phyloP scores from a whole-genome alignment of 805 yeast species.

The Hanseniaspora taiwanica region DNA sequence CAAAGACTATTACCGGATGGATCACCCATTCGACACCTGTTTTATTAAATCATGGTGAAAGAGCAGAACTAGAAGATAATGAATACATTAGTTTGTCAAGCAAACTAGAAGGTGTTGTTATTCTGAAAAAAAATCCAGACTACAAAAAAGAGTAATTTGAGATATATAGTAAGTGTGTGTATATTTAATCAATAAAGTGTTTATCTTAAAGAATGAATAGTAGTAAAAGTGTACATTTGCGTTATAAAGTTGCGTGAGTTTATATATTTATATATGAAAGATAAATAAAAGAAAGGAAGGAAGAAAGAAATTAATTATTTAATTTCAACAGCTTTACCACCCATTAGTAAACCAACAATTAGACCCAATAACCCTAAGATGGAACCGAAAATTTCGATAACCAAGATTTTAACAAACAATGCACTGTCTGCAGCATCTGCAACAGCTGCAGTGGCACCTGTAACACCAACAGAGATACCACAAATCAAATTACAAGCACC shows the following conservation, averaged over 20 bases:
- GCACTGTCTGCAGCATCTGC: slow-evolving; percentile 96
- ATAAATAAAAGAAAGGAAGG: neutral
- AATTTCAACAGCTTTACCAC: slow-evolving; percentile 87
- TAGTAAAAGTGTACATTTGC: too few species aligned
- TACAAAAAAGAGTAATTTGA: slow-evolving; percentile 44
- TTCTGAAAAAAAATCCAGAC: slow-evolving; percentile 82
- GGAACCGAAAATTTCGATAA: slow-evolving; percentile 93
- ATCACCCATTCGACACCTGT: slow-evolving; percentile 98
- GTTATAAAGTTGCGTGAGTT: too few species aligned
- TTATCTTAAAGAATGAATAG: too few species aligned
- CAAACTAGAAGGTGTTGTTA: slow-evolving; percentile 85
- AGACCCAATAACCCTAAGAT: slow-evolving; percentile 92
- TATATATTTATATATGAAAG: too few species aligned
- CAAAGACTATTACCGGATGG: slow-evolving; percentile 98
- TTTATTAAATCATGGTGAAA: slow-evolving; percentile 79
- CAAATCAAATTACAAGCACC: slow-evolving; percentile 88
- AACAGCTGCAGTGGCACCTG: slow-evolving; percentile 97
- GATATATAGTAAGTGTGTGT: neutral
- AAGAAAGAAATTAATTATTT: slow-evolving; percentile 25
- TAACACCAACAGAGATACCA: slow-evolving; percentile 93
- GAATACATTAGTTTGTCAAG: slow-evolving; percentile 76
- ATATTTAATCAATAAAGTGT: neutral
- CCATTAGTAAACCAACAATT: slow-evolving; percentile 94
- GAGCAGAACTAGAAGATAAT: slow-evolving; percentile 86
- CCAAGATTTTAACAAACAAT: slow-evolving; percentile 87